These are phyloP conservation scores for Triticum timopheevii DNA, from an alignment of 176 grass and related monocot species.

Conservation along the genomic window DNA sequence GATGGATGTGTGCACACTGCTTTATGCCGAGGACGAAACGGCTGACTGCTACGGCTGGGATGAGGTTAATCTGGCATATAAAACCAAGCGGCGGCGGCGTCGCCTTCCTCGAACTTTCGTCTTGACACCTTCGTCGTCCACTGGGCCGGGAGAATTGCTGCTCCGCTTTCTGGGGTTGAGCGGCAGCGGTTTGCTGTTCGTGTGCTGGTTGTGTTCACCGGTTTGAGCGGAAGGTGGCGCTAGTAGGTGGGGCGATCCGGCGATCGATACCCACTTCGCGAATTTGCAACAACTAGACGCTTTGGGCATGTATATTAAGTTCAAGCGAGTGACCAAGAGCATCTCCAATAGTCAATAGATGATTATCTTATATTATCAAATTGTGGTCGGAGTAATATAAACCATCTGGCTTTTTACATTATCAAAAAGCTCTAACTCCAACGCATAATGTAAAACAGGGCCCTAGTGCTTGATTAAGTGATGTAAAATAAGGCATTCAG, in stretches of 20 bases:
- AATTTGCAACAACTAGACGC: not conserved
- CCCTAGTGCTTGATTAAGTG: too few species aligned
- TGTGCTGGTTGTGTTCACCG: not conserved
- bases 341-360: too few species aligned
- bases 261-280: not conserved
- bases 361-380: too few species aligned
- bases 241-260: not conserved
- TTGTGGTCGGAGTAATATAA: too few species aligned
- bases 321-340: too few species aligned
- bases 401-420: too few species aligned
- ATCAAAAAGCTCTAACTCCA: too few species aligned
- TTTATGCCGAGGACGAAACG: not conserved
- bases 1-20: not conserved
- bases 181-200: not conserved
- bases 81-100: not conserved
- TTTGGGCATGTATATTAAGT: too few species aligned
- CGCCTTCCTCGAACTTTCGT: slow-evolving; percentile 19
- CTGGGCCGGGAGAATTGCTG: not conserved
- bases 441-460: too few species aligned
- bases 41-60: not conserved
- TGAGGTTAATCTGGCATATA: not conserved
- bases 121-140: not conserved
- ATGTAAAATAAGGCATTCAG: too few species aligned
- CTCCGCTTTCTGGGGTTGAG: not conserved
- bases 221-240: not conserved